Conservation (phyloP, 257 asterid species). For the Lycium barbarum region DNA sequence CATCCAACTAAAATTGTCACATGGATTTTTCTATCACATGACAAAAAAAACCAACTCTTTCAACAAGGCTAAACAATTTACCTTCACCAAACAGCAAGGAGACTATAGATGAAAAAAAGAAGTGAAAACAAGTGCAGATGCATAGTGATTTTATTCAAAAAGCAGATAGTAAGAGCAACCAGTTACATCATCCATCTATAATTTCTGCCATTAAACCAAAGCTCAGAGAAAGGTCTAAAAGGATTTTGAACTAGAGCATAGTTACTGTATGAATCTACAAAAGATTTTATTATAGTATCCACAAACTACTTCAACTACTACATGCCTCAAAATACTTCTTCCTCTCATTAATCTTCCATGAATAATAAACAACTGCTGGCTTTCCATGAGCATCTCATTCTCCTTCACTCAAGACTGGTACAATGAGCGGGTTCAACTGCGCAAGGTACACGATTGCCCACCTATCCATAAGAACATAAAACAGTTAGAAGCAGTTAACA, state of each 20-base stretch:
- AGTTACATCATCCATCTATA: constrained; percentile 1
- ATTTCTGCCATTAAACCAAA: constrained; percentile 1
- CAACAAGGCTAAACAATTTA: not conserved
- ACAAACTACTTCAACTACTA: not conserved
- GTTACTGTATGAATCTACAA: not conserved
- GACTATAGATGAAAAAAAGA: not conserved
- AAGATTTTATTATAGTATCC: not conserved
- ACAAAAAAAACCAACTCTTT: no score
- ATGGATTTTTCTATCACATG: no score
- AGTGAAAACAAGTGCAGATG: not conserved
- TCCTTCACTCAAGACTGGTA: constrained; percentile 24
- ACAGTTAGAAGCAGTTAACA: not conserved
- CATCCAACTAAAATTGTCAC: no score
- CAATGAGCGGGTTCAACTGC: constrained; percentile 22
- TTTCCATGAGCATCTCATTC: constrained; percentile 13
- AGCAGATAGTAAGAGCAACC: not conserved
- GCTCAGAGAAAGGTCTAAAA: not conserved
- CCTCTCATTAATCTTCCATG: not conserved
- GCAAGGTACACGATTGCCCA: constrained; percentile 30
- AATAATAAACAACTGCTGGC: not conserved
- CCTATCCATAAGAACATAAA: constrained; percentile 13
- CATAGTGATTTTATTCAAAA: not conserved
- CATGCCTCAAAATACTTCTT: constrained; percentile 4
- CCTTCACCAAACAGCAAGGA: not conserved
- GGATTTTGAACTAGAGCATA: not conserved